A percentile compares a stretch with the other conserved stretches of the same genome.
Evolutionary conservation across 306 rosid genomes (phyloP).

Genomic region (Sindora glabra): DNA sequence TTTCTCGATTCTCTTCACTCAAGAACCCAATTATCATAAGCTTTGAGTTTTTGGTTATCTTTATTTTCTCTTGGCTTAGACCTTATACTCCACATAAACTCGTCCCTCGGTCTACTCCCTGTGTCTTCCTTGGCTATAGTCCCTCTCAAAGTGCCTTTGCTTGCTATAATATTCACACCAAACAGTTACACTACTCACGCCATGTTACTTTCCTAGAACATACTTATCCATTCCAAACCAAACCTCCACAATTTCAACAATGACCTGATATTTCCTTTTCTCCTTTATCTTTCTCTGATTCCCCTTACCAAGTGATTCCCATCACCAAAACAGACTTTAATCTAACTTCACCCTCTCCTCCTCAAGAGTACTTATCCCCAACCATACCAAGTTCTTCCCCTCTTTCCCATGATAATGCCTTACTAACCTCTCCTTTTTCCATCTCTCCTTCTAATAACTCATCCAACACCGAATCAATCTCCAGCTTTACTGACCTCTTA

Average conservation of each 20-base stretch:
- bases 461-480: too few relatives aligned
- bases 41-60: background rate
- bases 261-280: too few relatives aligned
- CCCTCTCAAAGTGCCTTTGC: background rate
- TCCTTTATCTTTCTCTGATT: too few relatives aligned
- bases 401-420: too few relatives aligned
- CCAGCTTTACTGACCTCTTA: too few relatives aligned
- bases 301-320: too few relatives aligned
- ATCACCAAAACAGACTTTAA: background rate
- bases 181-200: background rate
- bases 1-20: background rate
- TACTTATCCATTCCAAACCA: background rate
- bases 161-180: background rate
- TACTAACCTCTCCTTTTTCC: too few relatives aligned
- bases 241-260: too few relatives aligned
- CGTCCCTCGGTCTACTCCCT: background rate
- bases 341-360: background rate
- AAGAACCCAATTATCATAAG: background rate
- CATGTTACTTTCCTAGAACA: background rate
- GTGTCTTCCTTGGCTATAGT: background rate
- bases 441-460: too few relatives aligned
- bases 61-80: background rate
- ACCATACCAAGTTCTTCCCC: background rate
- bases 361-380: background rate
- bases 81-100: background rate